Evolutionary conservation across 257 asterid genomes (phyloP).

Genomic region (Primulina tabacum): DNA sequence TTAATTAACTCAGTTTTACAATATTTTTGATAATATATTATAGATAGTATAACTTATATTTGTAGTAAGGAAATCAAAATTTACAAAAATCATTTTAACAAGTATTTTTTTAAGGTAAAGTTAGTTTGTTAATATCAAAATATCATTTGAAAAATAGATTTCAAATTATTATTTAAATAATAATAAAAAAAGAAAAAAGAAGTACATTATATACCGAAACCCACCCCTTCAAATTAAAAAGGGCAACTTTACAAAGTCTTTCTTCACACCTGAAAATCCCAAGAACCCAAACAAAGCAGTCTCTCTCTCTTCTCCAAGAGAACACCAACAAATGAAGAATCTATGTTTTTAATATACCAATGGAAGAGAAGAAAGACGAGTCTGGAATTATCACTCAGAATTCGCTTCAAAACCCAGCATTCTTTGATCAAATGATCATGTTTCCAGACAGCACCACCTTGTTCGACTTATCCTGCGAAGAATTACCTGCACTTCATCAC

Average conservation of each 20-base stretch:
- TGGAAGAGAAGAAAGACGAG: neutral
- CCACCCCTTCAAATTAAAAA: neutral
- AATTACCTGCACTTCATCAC: neutral
- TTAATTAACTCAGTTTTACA: too few species aligned
- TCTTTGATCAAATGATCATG: neutral
- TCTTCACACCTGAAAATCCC: neutral
- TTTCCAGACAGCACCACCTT: neutral
- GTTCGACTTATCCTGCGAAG: neutral
- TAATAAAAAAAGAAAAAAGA: too few species aligned
- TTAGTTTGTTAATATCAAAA: too few species aligned
- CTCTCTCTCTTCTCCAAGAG: neutral
- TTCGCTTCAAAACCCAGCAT: neutral
- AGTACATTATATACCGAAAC: too few species aligned
- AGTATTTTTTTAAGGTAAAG: too few species aligned
- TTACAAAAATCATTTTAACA: too few species aligned
- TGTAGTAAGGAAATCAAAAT: too few species aligned
- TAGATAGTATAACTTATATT: too few species aligned
- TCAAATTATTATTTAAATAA: too few species aligned
- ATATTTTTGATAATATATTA: too few species aligned
- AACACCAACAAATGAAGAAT: neutral
- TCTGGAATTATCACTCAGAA: neutral
- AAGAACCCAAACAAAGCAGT: neutral
- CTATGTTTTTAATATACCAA: neutral
- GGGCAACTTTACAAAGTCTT: neutral
- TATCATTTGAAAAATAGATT: too few species aligned